phyloP scores from a whole-genome alignment of 257 asterid species.

The Linderniella brevidens region DNA sequence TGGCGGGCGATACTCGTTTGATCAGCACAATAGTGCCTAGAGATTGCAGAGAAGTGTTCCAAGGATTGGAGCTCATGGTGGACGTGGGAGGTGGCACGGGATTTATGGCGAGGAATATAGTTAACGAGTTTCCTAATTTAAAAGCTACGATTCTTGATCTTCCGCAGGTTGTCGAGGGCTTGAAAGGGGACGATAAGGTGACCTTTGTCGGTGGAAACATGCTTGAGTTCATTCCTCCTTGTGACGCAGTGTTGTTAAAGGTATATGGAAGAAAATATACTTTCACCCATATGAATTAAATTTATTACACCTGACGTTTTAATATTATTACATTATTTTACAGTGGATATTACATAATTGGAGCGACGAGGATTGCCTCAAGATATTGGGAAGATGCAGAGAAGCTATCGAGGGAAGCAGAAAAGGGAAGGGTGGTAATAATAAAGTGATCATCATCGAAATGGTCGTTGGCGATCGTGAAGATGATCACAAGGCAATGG shows the following conservation, averaged over 20 bases:
- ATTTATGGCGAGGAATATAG: not conserved
- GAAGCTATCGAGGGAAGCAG: not conserved
- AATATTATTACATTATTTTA: not conserved
- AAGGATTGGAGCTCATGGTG: not conserved
- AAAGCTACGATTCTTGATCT: not conserved
- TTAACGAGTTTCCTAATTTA: not conserved
- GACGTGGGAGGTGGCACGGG: conserved; percentile 1
- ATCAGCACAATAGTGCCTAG: not conserved
- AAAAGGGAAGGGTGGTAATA: not conserved
- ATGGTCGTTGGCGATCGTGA: not conserved
- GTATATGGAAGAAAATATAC: not conserved
- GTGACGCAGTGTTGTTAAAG: not conserved
- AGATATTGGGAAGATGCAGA: not conserved
- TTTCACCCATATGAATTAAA: not conserved
- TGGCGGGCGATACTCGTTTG: not conserved
- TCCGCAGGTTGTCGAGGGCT: not conserved
- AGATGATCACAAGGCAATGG: not conserved
- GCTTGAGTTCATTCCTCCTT: conserved; percentile 1
- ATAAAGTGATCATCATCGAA: conserved; percentile 1
- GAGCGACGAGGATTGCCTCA: not conserved
- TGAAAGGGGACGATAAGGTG: not conserved
- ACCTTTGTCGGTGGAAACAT: not conserved
- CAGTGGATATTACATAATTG: conserved; percentile 4
- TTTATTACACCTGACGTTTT: not conserved
- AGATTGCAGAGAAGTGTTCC: not conserved